Percentiles rank a stretch among this genome's conserved stretches.
Conservation (phyloP, 129 eudicot species). For the Flaveria linearis region DNA sequence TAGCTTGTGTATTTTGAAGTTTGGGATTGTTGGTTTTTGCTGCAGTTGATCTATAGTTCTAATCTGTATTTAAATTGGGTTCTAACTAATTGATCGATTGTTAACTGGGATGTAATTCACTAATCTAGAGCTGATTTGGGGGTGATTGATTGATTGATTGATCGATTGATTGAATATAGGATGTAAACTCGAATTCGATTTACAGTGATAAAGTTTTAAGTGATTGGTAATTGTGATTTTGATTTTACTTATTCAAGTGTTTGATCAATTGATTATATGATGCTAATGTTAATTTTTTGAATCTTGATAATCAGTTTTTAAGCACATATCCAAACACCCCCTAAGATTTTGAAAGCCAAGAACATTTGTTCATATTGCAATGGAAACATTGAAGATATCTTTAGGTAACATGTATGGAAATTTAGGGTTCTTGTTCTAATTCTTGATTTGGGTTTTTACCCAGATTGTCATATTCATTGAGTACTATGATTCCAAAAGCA, state of each 20-base stretch:
- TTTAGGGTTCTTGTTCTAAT: slow-evolving; percentile 30
- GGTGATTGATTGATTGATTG: not conserved
- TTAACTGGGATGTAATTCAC: not conserved
- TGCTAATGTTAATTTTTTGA: not conserved
- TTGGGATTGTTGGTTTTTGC: slow-evolving; percentile 9
- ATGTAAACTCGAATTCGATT: not conserved
- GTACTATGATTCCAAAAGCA: slow-evolving; percentile 58
- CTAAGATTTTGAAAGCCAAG: too few species aligned
- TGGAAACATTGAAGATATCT: too few species aligned
- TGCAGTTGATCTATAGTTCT: slow-evolving; percentile 15
- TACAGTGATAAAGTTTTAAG: not conserved
- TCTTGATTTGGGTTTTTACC: slow-evolving; percentile 43
- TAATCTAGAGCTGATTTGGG: slow-evolving; percentile 6
- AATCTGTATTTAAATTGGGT: slow-evolving; percentile 1
- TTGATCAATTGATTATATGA: not conserved
- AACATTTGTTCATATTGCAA: not conserved
- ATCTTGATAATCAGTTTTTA: not conserved
- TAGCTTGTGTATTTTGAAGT: slow-evolving; percentile 1
- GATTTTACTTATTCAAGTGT: too few species aligned
- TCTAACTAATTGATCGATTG: not conserved
- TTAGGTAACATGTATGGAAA: not conserved
- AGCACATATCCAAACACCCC: not conserved
- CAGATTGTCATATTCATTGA: slow-evolving; percentile 53
- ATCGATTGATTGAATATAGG: not conserved
- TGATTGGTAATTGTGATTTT: not conserved